Base-by-base conservation (phyloP, 371 early-diverging fungal species). In the Mortierella sp. region DNA sequence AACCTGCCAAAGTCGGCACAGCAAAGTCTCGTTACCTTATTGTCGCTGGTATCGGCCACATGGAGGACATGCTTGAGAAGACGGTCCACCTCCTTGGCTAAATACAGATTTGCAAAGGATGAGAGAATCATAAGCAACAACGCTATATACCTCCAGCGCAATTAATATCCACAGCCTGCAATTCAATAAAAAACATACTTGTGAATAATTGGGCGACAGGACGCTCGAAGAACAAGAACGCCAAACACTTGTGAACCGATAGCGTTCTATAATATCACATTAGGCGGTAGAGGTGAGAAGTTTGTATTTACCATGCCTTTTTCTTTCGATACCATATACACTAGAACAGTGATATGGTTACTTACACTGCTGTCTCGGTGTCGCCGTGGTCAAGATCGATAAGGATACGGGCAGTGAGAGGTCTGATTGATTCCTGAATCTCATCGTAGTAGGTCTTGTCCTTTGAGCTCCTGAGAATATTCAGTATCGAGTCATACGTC, bases 351-450 rank as follows among this genome's bases (percentile, higher is more conserved):
- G 13, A 34, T 0, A 19, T 2, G 8, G 37, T 19, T 31, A 19
- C 61, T 10, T 75, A 78, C 80, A 79, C 37, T 24, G 34, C 67
- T 21, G 40, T 21, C 31, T 53, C 31, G 74, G 50, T 19, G 77
- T 70, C 71, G 46, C 69, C 72, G 8, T 72, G 50, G 26, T 77
- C 75, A 43, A 83, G 48, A 48, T 83, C 84, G 26, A 74, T 69
- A 46, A 67, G 9, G 2, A 77, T 26, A 67, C 67, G 77, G 4
- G 72, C 64, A 24, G 74, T 73, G 59, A 80, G 77, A 14, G 26
- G 26, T 21, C 75, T 59, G 34, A 83, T 79, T 1, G 80, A 48
- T 13, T 71, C 74, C 51, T 72, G 64, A 26, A 77, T 67, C 26
- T 76, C 80, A 21, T 59, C 54, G 26, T 75, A 16, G 43, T 83